Conservation (phyloP, 2,329 filamentous ascomycete genomes). For the Biscogniauxia mediterranea region DNA sequence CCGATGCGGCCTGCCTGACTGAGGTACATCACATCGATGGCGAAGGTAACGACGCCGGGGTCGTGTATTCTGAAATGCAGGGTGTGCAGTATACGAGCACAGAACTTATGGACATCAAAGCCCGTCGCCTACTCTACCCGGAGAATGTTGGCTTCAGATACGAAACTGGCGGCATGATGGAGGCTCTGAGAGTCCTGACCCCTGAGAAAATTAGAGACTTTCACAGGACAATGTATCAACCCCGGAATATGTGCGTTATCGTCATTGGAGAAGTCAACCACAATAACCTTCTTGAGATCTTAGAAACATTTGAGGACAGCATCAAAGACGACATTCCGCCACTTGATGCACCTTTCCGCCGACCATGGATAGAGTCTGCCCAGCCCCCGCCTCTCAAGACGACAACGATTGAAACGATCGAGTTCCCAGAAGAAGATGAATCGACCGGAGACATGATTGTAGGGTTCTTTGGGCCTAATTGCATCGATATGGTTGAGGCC, state of each 20-base stretch:
- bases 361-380: slow-evolving; percentile 89
- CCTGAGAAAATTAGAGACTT: slow-evolving; percentile 91
- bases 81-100: slow-evolving; percentile 80
- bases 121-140: slow-evolving; percentile 79
- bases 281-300: slow-evolving; percentile 70
- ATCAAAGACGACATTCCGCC: slow-evolving; percentile 80
- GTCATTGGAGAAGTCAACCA: slow-evolving; percentile 93
- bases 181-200: slow-evolving; percentile 80
- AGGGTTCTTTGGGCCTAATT: slow-evolving; percentile 82
- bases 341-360: slow-evolving; percentile 70
- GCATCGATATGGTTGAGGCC: slow-evolving; percentile 64
- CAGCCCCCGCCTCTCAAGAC: slow-evolving; percentile 70
- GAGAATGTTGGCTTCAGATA: slow-evolving; percentile 91
- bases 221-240: slow-evolving; percentile 96
- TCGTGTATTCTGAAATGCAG: slow-evolving; percentile 99
- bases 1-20: slow-evolving; percentile 88
- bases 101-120: slow-evolving; percentile 84
- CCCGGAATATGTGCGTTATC: slow-evolving; percentile 87
- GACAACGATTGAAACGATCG: slow-evolving; percentile 73
- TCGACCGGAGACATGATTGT: slow-evolving; percentile 85
- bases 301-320: slow-evolving; percentile 85
- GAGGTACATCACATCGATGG: slow-evolving; percentile 97
- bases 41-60: slow-evolving; percentile 89
- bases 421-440: slow-evolving; percentile 97
- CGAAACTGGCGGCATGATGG: slow-evolving; percentile 97